A percentile compares a stretch with the other conserved stretches of the same genome.
phyloP scores from a whole-genome alignment of 345 rosid species.

The Corchorus olitorius region DNA sequence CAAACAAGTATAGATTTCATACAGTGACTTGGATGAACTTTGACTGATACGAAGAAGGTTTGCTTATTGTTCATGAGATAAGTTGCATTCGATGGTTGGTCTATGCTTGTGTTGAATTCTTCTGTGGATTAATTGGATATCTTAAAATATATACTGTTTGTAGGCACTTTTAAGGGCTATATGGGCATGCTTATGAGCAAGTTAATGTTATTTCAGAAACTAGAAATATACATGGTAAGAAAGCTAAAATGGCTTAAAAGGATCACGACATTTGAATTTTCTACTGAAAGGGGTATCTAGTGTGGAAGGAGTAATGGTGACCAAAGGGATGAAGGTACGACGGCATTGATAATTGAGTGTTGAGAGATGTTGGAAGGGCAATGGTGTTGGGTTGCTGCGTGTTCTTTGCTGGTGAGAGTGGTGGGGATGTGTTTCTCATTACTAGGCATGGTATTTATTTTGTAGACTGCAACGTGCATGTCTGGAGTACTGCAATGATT shows the following conservation, averaged over 20 bases:
- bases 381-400: slow-evolving; percentile 1
- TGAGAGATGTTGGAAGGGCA: background rate
- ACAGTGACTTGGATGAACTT: background rate
- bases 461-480: background rate
- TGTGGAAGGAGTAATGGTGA: background rate
- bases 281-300: background rate
- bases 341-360: background rate
- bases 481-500: background rate
- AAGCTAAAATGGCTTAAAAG: background rate
- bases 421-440: background rate
- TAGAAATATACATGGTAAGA: background rate
- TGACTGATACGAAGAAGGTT: background rate
- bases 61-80: background rate
- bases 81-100: background rate
- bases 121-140: background rate
- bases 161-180: background rate
- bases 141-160: background rate
- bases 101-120: background rate
- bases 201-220: background rate
- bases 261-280: background rate
- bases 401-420: background rate
- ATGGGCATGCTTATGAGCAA: background rate
- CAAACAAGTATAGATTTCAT: background rate
- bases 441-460: background rate
- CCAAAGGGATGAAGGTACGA: background rate